Percentiles rank a stretch among this genome's conserved stretches.
Evolutionary conservation across 1,284 basidiomycete species (phyloP).

Genomic region (Flammula alnicola): DNA sequence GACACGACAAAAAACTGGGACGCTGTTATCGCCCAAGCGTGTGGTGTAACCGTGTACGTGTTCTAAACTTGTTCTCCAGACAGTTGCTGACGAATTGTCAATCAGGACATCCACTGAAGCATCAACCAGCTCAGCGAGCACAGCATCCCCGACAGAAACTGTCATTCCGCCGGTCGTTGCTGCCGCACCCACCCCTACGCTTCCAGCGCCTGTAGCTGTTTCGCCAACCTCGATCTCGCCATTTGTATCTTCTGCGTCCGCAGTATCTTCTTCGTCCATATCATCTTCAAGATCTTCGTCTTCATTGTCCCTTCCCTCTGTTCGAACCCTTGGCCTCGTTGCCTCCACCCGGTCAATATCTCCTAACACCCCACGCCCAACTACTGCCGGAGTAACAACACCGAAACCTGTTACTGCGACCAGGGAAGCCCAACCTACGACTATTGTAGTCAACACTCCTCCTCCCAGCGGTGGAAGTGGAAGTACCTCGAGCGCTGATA

Average conservation of each 20-base stretch:
- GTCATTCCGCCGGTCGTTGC: constrained; percentile 20
- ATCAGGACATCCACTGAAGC: constrained; percentile 16
- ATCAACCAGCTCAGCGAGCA: constrained; percentile 12
- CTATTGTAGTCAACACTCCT: constrained; percentile 22
- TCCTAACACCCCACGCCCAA: constrained; percentile 17
- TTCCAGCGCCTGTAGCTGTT: constrained; percentile 13
- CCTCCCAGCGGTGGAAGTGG: constrained; percentile 11
- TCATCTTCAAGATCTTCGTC: constrained; percentile 18
- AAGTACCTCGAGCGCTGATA: constrained; percentile 38
- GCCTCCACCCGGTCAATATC: constrained; percentile 21
- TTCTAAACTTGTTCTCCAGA: constrained; percentile 6
- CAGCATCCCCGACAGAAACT: constrained; percentile 23
- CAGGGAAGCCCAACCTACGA: constrained; percentile 16
- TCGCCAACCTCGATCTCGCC: constrained; percentile 17
- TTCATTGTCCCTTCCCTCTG: constrained; percentile 19
- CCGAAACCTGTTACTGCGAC: constrained; percentile 7
- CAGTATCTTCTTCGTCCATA: constrained; percentile 13
- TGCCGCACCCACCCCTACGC: constrained; percentile 9
- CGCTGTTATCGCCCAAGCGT: constrained; percentile 40
- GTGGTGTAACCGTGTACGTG: constrained; percentile 35
- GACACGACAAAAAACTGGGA: constrained; percentile 32
- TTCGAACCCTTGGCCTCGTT: constrained; percentile 11
- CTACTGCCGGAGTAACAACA: constrained; percentile 13
- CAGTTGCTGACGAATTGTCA: constrained; percentile 12
- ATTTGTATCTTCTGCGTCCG: too few relatives aligned